Conservation (phyloP, 352 stramenopile species). For the Blastocystis sp. region DNA sequence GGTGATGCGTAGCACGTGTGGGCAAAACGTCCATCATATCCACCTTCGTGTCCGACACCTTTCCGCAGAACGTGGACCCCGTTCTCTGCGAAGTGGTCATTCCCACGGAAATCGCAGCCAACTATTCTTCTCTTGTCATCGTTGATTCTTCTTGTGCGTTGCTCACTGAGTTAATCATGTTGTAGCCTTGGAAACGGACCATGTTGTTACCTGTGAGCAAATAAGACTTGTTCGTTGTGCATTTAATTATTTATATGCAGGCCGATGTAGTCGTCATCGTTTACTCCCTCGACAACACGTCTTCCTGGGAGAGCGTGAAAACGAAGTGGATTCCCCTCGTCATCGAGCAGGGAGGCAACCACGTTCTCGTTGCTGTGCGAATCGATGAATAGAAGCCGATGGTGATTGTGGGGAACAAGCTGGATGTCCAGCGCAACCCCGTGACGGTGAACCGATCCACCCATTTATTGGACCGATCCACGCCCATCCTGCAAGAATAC, state of each 20-base stretch:
- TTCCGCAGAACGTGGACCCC: slow-evolving; percentile 55
- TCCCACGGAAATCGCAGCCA: slow-evolving; percentile 44
- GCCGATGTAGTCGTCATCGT: slow-evolving; percentile 59
- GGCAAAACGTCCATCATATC: slow-evolving; percentile 56
- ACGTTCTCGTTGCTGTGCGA: background rate
- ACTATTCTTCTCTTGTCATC: slow-evolving; percentile 19
- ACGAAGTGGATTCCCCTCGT: slow-evolving; percentile 63
- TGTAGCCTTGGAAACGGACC: slow-evolving; percentile 50
- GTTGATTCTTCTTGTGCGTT: slow-evolving; percentile 47
- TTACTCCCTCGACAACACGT: slow-evolving; percentile 20
- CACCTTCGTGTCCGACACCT: slow-evolving; percentile 36
- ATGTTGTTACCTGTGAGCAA: slow-evolving; percentile 63
- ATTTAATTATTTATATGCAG: background rate
- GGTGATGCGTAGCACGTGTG: slow-evolving; percentile 21
- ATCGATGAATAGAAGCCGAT: slow-evolving; percentile 10
- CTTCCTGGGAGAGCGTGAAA: slow-evolving; percentile 31
- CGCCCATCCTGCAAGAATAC: slow-evolving; percentile 3
- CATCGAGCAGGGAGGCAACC: background rate
- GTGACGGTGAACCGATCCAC: slow-evolving; percentile 28
- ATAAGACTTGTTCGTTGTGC: slow-evolving; percentile 28
- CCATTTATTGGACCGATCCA: slow-evolving; percentile 13
- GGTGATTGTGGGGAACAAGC: slow-evolving; percentile 61
- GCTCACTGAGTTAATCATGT: background rate
- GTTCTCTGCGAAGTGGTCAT: slow-evolving; percentile 66
- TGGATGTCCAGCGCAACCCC: slow-evolving; percentile 52